Evolutionary conservation across 139 green algal species (phyloP).

Genomic region (Micractinium sp.): DNA sequence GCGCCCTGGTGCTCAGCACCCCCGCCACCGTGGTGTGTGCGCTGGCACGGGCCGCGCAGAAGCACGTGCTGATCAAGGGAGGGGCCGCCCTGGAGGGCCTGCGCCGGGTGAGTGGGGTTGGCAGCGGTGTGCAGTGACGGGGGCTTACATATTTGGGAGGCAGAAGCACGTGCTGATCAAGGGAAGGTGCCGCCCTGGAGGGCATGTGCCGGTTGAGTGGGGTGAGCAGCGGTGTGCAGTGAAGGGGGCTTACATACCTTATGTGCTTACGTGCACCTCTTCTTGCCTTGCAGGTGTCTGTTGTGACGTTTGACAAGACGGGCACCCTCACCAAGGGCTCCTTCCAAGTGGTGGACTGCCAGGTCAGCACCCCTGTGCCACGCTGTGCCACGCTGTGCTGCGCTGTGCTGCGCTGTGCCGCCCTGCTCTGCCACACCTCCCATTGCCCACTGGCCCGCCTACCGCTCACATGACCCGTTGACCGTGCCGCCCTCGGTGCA

Average conservation of each 20-base stretch:
- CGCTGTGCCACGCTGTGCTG: background rate
- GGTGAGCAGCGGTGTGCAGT: too few species aligned
- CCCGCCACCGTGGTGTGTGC: slow-evolving; percentile 67
- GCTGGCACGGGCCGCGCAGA: slow-evolving; percentile 55
- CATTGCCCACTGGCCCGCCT: too few species aligned
- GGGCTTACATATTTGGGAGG: background rate
- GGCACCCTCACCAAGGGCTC: slow-evolving; percentile 89
- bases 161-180: slow-evolving; percentile 77
- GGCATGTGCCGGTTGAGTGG: slow-evolving; percentile 59
- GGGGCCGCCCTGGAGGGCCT: slow-evolving; percentile 76
- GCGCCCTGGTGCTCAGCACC: slow-evolving; percentile 87
- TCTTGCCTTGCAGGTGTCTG: background rate
- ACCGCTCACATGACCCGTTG: too few species aligned
- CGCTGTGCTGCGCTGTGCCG: too few species aligned
- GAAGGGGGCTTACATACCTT: too few species aligned
- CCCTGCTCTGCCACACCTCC: background rate
- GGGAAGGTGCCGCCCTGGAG: slow-evolving; percentile 73
- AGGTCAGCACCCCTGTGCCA: background rate
- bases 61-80: slow-evolving; percentile 84
- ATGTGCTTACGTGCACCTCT: too few species aligned
- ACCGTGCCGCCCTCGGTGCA: background rate
- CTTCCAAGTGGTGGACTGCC: slow-evolving; percentile 63
- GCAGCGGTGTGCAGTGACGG: background rate
- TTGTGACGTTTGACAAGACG: slow-evolving; percentile 95
- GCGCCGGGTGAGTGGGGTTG: slow-evolving; percentile 40